Evolutionary conservation across 2,329 filamentous ascomycete species (phyloP), one percentile per base, ranked within the genome.

Genomic region (Ceratocystis colombiana): DNA sequence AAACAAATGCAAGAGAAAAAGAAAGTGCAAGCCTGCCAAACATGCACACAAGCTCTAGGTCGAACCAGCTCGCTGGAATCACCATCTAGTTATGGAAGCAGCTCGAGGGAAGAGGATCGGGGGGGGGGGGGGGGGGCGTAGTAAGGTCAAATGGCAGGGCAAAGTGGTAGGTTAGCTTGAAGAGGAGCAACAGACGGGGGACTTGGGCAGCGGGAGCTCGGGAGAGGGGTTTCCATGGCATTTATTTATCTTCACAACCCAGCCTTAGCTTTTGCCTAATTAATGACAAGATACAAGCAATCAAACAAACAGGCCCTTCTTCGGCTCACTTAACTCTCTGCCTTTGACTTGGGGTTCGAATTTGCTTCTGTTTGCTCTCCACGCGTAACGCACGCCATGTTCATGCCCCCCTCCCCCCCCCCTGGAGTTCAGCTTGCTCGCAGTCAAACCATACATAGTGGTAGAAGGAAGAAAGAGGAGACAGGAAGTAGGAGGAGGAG

Each of bases 1-100:
- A 37, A 37, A 37, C 8, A 62, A 44, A 62, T 41, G 41, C n/a
- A 37, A 33, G 33, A 62, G 59, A 30, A 33, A 61, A 61, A 61
- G 28, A 61, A 53, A 53, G 57, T 30, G 17, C 61, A 62, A 25
- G 22, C 15, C 17, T 62, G n/a, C 37, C 10, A 30, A 30, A 59
- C 22, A 25, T 25, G 55, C 55, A 30, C 33, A 25, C 15, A 25
- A 25, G 6, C 55, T 59, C 28, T 33, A 7, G 55, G n/a, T 25
- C 22, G 28, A 33, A 59, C 55, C 33, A 59, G 25, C 33, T 37
- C 8, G 33, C 8, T 12, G 8, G 8, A 37, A 37, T 37, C 33
- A 37, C 33, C 33, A 37, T 12, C 33, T 37, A 37, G 33, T 37
- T 37, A 37, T 37, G 8, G 33, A 12, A 10, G 33, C 8, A 37